Base-by-base conservation (phyloP, 805 yeast genomes). In the Priceomyces carsonii region DNA sequence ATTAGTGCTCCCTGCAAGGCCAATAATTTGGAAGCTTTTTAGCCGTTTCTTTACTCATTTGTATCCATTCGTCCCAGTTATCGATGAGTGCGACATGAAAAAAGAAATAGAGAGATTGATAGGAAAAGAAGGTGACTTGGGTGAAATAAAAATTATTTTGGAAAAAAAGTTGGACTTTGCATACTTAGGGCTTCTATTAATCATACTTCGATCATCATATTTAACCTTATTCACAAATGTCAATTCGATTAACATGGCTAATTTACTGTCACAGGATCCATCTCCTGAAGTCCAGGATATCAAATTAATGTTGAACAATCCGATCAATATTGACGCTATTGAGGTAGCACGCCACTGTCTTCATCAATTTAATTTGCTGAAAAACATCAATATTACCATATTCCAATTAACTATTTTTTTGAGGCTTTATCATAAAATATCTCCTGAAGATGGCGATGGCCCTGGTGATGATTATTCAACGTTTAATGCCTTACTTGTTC, bases 401-500 rank as follows among this genome's bases (percentile, higher is more conserved):
- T 57, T 80, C 39, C 84, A 79, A 50, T 73, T 79, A 41, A 72
- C 79, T 6, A 38, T 78, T 34, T 59, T 73, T 40, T 66, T 75
- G 60, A 66, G 77, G 43, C 56, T 72, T 16, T 80, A 79, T 53
- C 74, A 59, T 42, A 63, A 56, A 21, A 61, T 54, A 34, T 60
- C 77, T 0, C 80, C 80, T 0, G 77, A 71, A 40, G 77, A 75
- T 48, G 82, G 82, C 25, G 81, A 77, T 47, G 69, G 73, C 2
- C 84, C 77, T 47, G 81, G 77, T 37, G 82, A 80, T 27, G 77
- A 76, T 32, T 69, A 79, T 2, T 80, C 73, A 46, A 72, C 78
- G 6, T 71, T 75, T 35, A 53, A 73, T 9, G 78, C 82, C 1
- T 69, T 78, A 57, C 62, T 80, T 19, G 58, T 80, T 10, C 86